Conservation (phyloP, 2,329 filamentous ascomycete genomes). For the Chalaropsis ovoidea region DNA sequence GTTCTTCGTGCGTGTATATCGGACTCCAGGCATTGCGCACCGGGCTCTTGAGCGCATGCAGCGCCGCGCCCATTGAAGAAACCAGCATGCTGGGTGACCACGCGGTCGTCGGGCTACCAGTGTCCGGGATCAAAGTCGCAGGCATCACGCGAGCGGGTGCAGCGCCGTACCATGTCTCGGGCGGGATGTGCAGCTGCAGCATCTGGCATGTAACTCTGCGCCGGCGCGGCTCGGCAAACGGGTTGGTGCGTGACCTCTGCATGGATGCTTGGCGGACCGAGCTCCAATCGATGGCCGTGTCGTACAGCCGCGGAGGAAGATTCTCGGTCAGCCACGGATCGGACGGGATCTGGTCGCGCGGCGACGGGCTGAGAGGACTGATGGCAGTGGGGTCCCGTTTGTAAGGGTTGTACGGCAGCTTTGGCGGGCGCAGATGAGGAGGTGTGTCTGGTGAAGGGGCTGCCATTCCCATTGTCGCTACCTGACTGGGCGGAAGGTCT, state of each 20-base stretch:
- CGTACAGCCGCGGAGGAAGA: slow-evolving; percentile 8
- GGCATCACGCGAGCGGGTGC: neutral
- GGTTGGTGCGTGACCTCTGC: slow-evolving; percentile 18
- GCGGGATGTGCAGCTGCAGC: slow-evolving; percentile 18
- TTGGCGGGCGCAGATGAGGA: neutral
- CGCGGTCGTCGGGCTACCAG: neutral
- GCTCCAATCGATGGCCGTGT: slow-evolving; percentile 19
- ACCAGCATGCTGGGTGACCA: slow-evolving; percentile 8
- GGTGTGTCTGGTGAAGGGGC: slow-evolving; percentile 8
- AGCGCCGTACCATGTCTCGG: slow-evolving; percentile 20
- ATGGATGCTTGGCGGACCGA: slow-evolving; percentile 18
- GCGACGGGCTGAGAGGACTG: neutral
- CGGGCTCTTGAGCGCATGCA: neutral
- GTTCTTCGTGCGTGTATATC: slow-evolving; percentile 14
- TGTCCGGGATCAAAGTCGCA: neutral
- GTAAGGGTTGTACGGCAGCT: slow-evolving; percentile 14
- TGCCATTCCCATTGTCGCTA: neutral
- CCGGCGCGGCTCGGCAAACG: slow-evolving; percentile 8
- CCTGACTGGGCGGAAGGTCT: neutral
- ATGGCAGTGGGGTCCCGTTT: slow-evolving; percentile 6
- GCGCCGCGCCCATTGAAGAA: slow-evolving; percentile 1
- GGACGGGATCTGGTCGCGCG: neutral
- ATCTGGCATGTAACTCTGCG: slow-evolving; percentile 1
- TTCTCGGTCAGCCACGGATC: slow-evolving; percentile 33
- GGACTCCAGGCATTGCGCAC: slow-evolving; percentile 16